Conservation (phyloP, 768 basidiomycete species). For the Tricholoma saponaceum region DNA sequence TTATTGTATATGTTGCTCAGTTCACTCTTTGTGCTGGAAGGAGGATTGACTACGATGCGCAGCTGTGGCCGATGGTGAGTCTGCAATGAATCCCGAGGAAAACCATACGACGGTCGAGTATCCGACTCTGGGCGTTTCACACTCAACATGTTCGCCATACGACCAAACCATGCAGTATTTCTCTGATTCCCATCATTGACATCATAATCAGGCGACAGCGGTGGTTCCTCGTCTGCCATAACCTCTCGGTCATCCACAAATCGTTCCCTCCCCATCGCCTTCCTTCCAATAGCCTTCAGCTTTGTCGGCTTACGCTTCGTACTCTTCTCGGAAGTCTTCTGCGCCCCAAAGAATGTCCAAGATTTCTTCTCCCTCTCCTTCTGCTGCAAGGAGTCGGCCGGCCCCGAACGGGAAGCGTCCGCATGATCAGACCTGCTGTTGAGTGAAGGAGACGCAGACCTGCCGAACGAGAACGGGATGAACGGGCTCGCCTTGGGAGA, state of each 20-base stretch:
- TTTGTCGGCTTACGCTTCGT: slow-evolving; percentile 29
- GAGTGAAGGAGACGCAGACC: slow-evolving; percentile 15
- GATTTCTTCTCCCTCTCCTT: slow-evolving; percentile 14
- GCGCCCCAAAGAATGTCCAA: slow-evolving; percentile 7
- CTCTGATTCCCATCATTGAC: slow-evolving; percentile 10
- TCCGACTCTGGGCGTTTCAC: slow-evolving; percentile 15
- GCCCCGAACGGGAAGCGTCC: slow-evolving; percentile 30
- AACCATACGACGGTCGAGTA: slow-evolving; percentile 8
- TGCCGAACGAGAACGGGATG: slow-evolving; percentile 29
- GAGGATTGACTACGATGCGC: slow-evolving; percentile 40
- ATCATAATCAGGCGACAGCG: slow-evolving; percentile 5
- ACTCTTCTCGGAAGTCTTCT: slow-evolving; percentile 12
- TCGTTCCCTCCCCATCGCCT: slow-evolving; percentile 30
- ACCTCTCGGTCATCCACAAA: slow-evolving; percentile 25
- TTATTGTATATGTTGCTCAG: slow-evolving; percentile 24
- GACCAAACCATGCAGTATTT: slow-evolving; percentile 24
- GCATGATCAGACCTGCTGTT: slow-evolving; percentile 16
- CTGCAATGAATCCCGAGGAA: not conserved
- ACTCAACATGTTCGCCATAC: slow-evolving; percentile 20
- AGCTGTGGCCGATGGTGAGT: slow-evolving; percentile 28
- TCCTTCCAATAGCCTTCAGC: slow-evolving; percentile 42
- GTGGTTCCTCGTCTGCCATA: slow-evolving; percentile 9
- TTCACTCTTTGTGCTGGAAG: slow-evolving; percentile 23
- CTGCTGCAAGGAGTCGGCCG: slow-evolving; percentile 41
- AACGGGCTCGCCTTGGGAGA: slow-evolving; percentile 30